phyloP scores from a whole-genome alignment of 2,329 filamentous ascomycete genomes.

The Neospermospora avenae region DNA sequence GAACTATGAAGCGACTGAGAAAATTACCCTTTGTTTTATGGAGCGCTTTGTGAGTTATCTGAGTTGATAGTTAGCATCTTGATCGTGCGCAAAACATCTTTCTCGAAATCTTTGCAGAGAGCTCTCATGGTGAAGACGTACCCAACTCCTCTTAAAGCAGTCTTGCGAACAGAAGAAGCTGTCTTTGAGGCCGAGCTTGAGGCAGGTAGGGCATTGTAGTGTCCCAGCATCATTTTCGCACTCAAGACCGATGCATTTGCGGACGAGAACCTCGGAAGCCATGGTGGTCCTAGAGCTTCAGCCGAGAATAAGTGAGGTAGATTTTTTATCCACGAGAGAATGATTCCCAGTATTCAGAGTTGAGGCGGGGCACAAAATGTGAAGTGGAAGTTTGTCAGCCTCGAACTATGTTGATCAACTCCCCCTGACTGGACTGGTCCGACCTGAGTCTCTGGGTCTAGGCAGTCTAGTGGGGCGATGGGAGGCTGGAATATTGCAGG shows the following conservation, averaged over 20 bases:
- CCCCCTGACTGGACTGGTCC: too few species aligned
- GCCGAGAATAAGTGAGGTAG: background rate
- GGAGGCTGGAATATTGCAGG: slow-evolving; percentile 6
- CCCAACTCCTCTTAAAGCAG: slow-evolving; percentile 99
- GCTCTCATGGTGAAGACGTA: slow-evolving; percentile 44
- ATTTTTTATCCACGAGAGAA: background rate
- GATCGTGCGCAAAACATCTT: background rate
- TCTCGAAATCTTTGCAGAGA: background rate
- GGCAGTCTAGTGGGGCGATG: too few species aligned
- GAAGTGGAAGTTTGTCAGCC: slow-evolving; percentile 24
- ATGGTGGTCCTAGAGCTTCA: slow-evolving; percentile 14
- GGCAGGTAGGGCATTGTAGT: slow-evolving; percentile 90
- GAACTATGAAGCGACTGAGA: slow-evolving; percentile 70
- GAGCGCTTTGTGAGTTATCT: slow-evolving; percentile 78
- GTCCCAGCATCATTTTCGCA: slow-evolving; percentile 83
- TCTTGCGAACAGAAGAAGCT: slow-evolving; percentile 98
- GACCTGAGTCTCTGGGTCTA: too few species aligned
- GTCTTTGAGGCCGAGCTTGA: slow-evolving; percentile 82
- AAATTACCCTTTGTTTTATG: slow-evolving; percentile 79
- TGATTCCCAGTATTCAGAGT: background rate
- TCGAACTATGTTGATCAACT: background rate
- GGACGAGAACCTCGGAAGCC: slow-evolving; percentile 44
- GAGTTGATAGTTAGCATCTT: slow-evolving; percentile 20
- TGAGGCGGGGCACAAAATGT: slow-evolving; percentile 20
- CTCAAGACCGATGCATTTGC: slow-evolving; percentile 76